Base-by-base conservation (phyloP, 768 basidiomycete genomes). In the Amanita molliuscula region DNA sequence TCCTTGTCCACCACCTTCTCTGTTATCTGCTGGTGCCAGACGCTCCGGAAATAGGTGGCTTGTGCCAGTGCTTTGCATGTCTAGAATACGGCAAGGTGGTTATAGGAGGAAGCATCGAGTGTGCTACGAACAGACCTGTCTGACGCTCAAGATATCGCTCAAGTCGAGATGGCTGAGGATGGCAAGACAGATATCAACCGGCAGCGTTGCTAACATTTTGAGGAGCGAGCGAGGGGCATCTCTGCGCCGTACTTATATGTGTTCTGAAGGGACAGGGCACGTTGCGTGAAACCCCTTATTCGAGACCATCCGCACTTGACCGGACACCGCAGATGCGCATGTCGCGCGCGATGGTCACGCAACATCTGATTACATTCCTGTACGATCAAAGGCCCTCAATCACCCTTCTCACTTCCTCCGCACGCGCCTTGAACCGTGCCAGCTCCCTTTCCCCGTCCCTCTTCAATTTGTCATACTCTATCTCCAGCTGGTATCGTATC, bases 401-500 rank as follows among this genome's bases (percentile, higher is more conserved):
- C 41, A 65, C 54, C 51, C 60, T 64, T 51, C 66, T 62, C 44
- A 67, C 71, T 45, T 72, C 71, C 53, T 70, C 67, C n/a, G 70
- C 70, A 45, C 56, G 61, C 53, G 64, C 64, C 58, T 65, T 69
- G 51, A 72, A 72, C 56, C 67, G 61, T 48, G 61, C 62, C 53
- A 74, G 50, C 55, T 72, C 71, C 48, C 70, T 58, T 55, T 72
- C 70, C n/a, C 72, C 71, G 50, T 74, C 72, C 47, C 72, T 58
- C 44, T 64, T 64, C 48, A 74, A 70, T 51, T 72, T 77, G 55
- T 82, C 79, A 55, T 77, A 80, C 63, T 88, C 75, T 41, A 77
- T 63, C 54, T 73, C 73, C 62, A 88, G 84, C 65, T 91, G 88
- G 55, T 79, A 76, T 48, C 82, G 72, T 51, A 91, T 81, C 78